phyloP scores from a whole-genome alignment of 768 basidiomycete genomes.

The Astraeus odoratus region DNA sequence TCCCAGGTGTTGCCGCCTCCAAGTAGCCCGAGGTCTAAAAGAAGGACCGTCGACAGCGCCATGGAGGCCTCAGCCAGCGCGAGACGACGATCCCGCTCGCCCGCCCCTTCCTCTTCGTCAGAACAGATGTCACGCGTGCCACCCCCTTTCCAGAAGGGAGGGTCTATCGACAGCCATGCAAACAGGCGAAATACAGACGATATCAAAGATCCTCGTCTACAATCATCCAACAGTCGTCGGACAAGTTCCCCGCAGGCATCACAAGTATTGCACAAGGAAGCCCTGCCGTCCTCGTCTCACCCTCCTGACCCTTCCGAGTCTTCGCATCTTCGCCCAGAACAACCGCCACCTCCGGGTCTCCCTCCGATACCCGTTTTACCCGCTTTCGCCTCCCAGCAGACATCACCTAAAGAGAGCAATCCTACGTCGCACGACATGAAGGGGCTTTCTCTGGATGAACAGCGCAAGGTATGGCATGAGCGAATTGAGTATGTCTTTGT shows the following conservation, averaged over 20 bases:
- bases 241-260: background rate
- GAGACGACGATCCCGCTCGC: conserved; percentile 15
- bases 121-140: conserved; percentile 23
- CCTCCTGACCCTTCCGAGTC: conserved; percentile 10
- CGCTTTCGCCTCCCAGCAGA: conserved; percentile 12
- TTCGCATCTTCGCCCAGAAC: conserved; percentile 9
- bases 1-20: background rate
- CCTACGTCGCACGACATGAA: conserved; percentile 8
- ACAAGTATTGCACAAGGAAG: background rate
- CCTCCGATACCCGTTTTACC: conserved; percentile 15
- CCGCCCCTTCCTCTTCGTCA: conserved; percentile 19
- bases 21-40: background rate
- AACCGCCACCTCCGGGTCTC: conserved; percentile 18
- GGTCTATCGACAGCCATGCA: background rate
- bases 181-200: conserved; percentile 3
- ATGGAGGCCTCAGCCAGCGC: conserved; percentile 4
- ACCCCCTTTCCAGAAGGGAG: conserved; percentile 14
- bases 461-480: conserved; percentile 31
- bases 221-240: background rate
- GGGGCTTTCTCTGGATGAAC: conserved; percentile 29
- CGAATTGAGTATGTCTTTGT: conserved; percentile 33
- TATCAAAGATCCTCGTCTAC: conserved; percentile 6
- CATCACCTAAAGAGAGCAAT: conserved; percentile 1
- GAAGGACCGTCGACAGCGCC: conserved; percentile 10
- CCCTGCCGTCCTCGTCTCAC: background rate